phyloP scores from a whole-genome alignment of 169 alveolate genomes.

The Eimeria tenella region DNA sequence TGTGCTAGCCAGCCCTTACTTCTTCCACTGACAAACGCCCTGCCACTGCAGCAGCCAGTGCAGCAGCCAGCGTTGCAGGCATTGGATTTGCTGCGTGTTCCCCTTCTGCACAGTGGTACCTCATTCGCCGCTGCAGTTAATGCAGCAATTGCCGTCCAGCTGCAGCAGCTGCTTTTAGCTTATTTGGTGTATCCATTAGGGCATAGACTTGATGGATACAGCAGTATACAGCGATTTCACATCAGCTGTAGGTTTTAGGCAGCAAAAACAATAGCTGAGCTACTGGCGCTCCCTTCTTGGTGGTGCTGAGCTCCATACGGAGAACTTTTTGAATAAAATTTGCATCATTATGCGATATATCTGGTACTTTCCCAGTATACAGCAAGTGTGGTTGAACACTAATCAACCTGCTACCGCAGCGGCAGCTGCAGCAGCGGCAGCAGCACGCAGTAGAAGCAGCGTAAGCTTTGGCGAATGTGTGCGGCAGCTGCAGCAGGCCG shows the following conservation, averaged over 20 bases:
- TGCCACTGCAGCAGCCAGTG: not conserved
- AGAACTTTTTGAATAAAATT: too few relatives aligned
- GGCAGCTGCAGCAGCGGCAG: not conserved
- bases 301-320: too few relatives aligned
- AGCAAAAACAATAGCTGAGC: too few relatives aligned
- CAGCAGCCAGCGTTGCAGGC: not conserved
- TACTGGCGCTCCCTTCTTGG: too few relatives aligned
- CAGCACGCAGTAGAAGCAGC: not conserved
- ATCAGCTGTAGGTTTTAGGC: too few relatives aligned
- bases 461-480: not conserved
- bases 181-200: too few relatives aligned
- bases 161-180: not conserved
- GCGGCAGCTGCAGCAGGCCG: slow-evolving; percentile 19
- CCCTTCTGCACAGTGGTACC: not conserved
- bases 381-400: too few relatives aligned
- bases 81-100: not conserved
- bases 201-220: too few relatives aligned
- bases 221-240: too few relatives aligned
- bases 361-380: too few relatives aligned
- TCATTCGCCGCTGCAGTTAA: not conserved
- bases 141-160: not conserved
- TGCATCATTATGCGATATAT: too few relatives aligned
- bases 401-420: not conserved
- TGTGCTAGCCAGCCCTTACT: slow-evolving; percentile 83
- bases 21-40: slow-evolving; percentile 78